These are phyloP conservation scores for Eucalyptus microcorys DNA, from an alignment of 345 rosid genomes.

Conservation along the genomic window DNA sequence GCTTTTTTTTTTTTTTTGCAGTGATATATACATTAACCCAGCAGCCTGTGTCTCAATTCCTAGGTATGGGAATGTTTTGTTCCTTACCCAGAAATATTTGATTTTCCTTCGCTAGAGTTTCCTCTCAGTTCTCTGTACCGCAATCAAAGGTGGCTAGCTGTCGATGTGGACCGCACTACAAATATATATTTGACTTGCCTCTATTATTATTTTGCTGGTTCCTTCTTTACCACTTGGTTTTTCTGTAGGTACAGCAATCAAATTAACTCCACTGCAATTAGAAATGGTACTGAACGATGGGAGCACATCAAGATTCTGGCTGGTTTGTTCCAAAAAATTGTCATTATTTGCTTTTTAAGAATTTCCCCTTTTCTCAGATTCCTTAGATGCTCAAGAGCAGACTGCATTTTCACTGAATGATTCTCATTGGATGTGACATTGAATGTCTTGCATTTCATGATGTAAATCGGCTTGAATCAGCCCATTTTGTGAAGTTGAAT, in stretches of 20 bases:
- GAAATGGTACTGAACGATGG: constrained; percentile 74
- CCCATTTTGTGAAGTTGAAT: not conserved
- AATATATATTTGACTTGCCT: not conserved
- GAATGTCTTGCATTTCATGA: not conserved
- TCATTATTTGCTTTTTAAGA: not conserved
- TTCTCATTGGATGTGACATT: not conserved
- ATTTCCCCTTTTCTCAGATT: not conserved
- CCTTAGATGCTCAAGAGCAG: not conserved
- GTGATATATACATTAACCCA: constrained; percentile 56
- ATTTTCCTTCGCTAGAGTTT: not conserved
- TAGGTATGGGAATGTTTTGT: constrained; percentile 31
- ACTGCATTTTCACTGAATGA: not conserved
- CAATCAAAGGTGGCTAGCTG: not conserved
- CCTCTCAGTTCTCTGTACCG: not conserved
- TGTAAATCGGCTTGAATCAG: not conserved
- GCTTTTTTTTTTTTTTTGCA: constrained; percentile 16
- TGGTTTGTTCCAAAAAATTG: constrained; percentile 41
- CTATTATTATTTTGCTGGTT: not conserved
- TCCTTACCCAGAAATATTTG: not conserved
- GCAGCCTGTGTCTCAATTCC: constrained; percentile 51
- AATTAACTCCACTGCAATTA: constrained; percentile 79
- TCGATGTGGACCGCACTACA: not conserved
- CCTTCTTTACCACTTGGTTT: not conserved
- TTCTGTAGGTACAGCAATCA: constrained; percentile 43
- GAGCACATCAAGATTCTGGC: constrained; percentile 68